Conservation (phyloP, 164 flowering plant genomes). For the Dillenia suffruticosa region DNA sequence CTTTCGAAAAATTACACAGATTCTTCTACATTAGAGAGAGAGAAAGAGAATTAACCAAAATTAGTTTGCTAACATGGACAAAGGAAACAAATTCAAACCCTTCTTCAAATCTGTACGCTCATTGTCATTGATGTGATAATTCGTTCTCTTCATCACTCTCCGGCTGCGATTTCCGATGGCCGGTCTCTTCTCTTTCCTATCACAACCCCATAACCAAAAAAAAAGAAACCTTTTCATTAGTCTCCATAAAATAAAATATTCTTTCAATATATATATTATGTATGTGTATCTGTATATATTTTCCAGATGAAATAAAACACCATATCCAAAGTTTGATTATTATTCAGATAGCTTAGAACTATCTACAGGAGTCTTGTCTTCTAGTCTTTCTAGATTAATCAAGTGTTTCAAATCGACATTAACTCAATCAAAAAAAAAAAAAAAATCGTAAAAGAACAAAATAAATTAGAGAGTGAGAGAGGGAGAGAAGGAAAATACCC, state of each 20-base stretch:
- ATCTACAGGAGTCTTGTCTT: too few relatives aligned
- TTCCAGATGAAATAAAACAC: too few relatives aligned
- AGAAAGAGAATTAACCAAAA: conserved; percentile 16
- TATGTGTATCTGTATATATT: too few relatives aligned
- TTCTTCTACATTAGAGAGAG: background rate
- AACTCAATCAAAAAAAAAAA: conserved; percentile 19
- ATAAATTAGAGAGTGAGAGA: background rate
- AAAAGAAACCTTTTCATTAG: too few relatives aligned
- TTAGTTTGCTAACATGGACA: conserved; percentile 35
- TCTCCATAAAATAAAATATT: too few relatives aligned
- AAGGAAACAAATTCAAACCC: conserved; percentile 41
- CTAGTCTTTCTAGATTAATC: too few relatives aligned
- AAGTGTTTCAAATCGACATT: background rate
- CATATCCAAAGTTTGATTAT: too few relatives aligned
- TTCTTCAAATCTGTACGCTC: conserved; percentile 26
- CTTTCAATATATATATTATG: too few relatives aligned
- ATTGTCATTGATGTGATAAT: background rate
- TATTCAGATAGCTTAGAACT: too few relatives aligned
- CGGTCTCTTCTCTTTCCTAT: too few relatives aligned
- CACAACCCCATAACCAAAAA: too few relatives aligned
- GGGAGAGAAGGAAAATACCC: conserved; percentile 9
- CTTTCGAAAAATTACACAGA: too few relatives aligned
- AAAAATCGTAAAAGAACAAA: background rate
- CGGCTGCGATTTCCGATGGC: background rate
- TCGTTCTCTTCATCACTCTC: conserved; percentile 10